These are phyloP conservation scores for Ricinus communis DNA, from an alignment of 345 rosid species.

Conservation along the genomic window DNA sequence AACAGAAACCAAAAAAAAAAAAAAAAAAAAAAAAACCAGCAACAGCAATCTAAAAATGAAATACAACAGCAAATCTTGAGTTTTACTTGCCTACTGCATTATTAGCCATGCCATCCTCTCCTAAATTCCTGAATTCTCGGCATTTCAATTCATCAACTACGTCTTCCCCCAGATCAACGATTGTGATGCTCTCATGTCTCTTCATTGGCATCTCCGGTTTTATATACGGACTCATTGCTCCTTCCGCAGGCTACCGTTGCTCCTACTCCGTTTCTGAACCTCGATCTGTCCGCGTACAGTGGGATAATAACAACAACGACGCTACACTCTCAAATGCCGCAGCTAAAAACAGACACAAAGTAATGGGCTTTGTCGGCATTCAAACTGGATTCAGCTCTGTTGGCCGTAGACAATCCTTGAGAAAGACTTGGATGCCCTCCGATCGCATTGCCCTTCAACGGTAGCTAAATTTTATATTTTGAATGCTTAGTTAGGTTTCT, in stretches of 20 bases:
- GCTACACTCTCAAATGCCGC: too few relatives aligned
- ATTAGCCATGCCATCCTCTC: constrained; percentile 75
- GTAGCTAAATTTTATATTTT: too few relatives aligned
- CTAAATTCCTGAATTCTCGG: constrained; percentile 59
- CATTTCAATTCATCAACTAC: constrained; percentile 20
- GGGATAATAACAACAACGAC: constrained; percentile 38
- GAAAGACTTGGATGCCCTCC: constrained; percentile 92
- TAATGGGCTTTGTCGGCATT: constrained; percentile 88
- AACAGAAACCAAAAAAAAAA: too few relatives aligned
- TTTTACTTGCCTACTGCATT: too few relatives aligned
- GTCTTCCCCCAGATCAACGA: constrained; percentile 51
- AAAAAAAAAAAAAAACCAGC: too few relatives aligned
- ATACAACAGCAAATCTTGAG: too few relatives aligned
- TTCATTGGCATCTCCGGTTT: constrained; percentile 65
- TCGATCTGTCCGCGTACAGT: constrained; percentile 58
- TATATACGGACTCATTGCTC: constrained; percentile 55
- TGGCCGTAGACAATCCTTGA: constrained; percentile 67
- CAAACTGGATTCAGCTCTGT: constrained; percentile 75
- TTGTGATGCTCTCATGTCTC: constrained; percentile 47
- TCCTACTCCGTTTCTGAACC: constrained; percentile 26
- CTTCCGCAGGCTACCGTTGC: constrained; percentile 20
- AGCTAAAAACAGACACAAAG: constrained; percentile 55
- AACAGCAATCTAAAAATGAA: too few relatives aligned
- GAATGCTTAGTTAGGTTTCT: too few relatives aligned
- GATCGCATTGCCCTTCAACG: constrained; percentile 75